Evolutionary conservation across 1,284 basidiomycete species (phyloP).

Genomic region (Apiotrichum siamense): DNA sequence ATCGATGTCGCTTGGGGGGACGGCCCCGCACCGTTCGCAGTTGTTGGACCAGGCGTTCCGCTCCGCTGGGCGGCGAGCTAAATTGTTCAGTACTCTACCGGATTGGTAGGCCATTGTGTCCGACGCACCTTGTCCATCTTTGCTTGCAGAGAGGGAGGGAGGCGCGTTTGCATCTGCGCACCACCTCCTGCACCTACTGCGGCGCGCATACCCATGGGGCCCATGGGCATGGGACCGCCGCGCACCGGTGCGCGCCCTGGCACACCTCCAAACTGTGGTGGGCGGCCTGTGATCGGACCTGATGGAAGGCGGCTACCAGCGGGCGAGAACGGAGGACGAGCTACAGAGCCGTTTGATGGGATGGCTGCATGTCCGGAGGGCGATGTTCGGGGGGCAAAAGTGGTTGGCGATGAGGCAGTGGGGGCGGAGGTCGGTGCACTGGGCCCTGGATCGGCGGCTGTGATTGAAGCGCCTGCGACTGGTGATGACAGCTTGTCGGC

Average conservation of each 20-base stretch:
- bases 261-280: background rate
- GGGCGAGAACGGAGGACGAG: background rate
- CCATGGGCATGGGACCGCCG: slow-evolving; percentile 17
- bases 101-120: background rate
- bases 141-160: slow-evolving; percentile 82
- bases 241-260: background rate
- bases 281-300: background rate
- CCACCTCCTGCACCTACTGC: background rate
- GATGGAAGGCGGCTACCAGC: background rate
- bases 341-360: background rate
- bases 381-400: background rate
- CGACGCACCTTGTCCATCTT: slow-evolving; percentile 66
- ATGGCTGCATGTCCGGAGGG: background rate
- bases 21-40: slow-evolving; percentile 13
- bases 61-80: slow-evolving; percentile 15
- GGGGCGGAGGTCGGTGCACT: background rate
- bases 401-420: background rate
- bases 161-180: slow-evolving; percentile 34
- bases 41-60: slow-evolving; percentile 7
- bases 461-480: background rate
- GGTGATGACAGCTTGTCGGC: background rate
- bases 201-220: slow-evolving; percentile 34
- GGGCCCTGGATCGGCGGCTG: background rate
- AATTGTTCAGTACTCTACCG: background rate
- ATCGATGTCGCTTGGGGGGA: slow-evolving; percentile 38